phyloP scores from a whole-genome alignment of 331 rosid species.

The Telfairia occidentalis region DNA sequence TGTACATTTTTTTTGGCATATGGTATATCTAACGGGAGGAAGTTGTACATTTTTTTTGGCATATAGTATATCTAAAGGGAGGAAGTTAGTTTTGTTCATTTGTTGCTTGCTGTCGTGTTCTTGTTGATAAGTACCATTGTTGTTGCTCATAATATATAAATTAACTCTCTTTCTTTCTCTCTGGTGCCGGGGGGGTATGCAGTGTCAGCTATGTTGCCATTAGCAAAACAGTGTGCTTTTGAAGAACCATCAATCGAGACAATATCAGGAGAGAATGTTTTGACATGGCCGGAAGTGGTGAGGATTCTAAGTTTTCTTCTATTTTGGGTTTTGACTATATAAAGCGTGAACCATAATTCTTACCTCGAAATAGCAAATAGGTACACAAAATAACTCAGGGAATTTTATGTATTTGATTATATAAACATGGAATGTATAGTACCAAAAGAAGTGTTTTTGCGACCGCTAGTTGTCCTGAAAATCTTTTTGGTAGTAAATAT shows the following conservation, averaged over 20 bases:
- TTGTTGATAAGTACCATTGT: neutral
- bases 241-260: slow-evolving; percentile 99
- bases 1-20: neutral
- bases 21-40: neutral
- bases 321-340: neutral
- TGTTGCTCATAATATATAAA: neutral
- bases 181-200: slow-evolving; percentile 12
- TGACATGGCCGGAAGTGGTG: slow-evolving; percentile 98
- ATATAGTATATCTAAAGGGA: neutral
- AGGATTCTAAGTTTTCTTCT: slow-evolving; percentile 19
- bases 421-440: neutral
- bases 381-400: neutral
- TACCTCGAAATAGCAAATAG: neutral
- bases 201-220: slow-evolving; percentile 95
- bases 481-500: neutral
- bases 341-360: neutral
- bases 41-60: neutral
- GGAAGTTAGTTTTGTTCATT: neutral
- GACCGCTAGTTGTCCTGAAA: neutral
- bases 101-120: neutral
- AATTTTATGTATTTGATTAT: too few species aligned
- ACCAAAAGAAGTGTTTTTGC: neutral
- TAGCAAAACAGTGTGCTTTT: slow-evolving; percentile 96
- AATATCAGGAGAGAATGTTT: slow-evolving; percentile 79
- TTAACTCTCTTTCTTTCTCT: neutral